phyloP scores from a whole-genome alignment of 306 rosid genomes.

The Luffa acutangula region DNA sequence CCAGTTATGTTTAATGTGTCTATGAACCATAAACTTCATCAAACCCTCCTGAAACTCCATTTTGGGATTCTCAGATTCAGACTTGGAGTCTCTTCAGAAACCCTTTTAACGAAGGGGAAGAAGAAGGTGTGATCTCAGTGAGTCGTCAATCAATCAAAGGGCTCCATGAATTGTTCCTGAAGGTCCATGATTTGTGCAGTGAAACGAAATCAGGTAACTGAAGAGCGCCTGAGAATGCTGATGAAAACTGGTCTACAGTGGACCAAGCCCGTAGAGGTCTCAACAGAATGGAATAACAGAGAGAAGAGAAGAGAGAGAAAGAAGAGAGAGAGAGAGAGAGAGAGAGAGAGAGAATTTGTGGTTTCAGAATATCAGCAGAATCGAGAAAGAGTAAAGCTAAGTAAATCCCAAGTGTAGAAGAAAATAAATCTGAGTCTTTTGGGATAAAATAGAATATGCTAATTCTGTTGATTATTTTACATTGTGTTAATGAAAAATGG shows the following conservation, averaged over 20 bases:
- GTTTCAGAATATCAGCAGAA: conserved; percentile 1
- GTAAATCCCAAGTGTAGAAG: not conserved
- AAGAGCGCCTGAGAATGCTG: conserved; percentile 1
- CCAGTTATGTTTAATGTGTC: conserved; percentile 14
- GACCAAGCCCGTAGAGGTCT: not conserved
- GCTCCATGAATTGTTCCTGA: conserved; percentile 1
- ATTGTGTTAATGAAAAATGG: not conserved
- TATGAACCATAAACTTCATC: conserved; percentile 29
- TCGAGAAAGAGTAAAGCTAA: conserved; percentile 4
- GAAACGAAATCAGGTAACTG: not conserved
- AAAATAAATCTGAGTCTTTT: not conserved
- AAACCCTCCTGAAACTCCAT: conserved; percentile 62
- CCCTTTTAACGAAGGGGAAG: not conserved
- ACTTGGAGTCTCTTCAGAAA: not conserved
- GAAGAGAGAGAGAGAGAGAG: not conserved
- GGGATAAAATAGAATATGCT: conserved; percentile 8
- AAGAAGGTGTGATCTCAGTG: not conserved
- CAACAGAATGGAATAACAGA: not conserved
- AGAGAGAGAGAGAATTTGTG: not conserved
- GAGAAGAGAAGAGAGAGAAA: not conserved
- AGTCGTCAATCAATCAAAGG: not conserved
- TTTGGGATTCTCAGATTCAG: not conserved
- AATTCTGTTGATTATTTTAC: not conserved
- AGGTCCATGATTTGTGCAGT: conserved; percentile 11
- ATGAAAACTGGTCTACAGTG: not conserved